Percentiles rank a stretch among this genome's conserved stretches.
Evolutionary conservation across 805 yeast genomes (phyloP).

Genomic region (Zygosaccharomyces kombuchaensis): DNA sequence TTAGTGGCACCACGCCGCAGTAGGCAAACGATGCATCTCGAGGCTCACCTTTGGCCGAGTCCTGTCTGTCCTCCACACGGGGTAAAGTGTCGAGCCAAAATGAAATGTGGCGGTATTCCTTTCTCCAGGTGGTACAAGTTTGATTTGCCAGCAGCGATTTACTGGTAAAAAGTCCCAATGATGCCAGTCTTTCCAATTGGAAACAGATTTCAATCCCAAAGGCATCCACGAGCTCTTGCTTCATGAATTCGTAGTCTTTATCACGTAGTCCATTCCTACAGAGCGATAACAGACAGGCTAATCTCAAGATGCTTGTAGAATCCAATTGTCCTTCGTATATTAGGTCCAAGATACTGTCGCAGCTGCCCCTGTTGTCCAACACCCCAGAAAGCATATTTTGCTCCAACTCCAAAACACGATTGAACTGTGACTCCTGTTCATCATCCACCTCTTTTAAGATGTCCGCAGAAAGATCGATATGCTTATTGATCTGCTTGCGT

Average conservation of each 20-base stretch:
- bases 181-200: slow-evolving; percentile 23
- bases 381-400: slow-evolving; percentile 63
- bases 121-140: slow-evolving; percentile 12
- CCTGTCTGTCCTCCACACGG: slow-evolving; percentile 17
- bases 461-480: slow-evolving; percentile 68
- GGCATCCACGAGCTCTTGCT: slow-evolving; percentile 52
- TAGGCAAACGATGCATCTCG: slow-evolving; percentile 50
- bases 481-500: slow-evolving; percentile 66
- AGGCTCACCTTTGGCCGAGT: slow-evolving; percentile 18
- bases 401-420: slow-evolving; percentile 53
- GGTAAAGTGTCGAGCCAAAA: slow-evolving; percentile 28
- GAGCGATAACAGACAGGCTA: slow-evolving; percentile 55
- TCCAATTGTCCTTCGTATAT: slow-evolving; percentile 42
- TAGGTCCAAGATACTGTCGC: slow-evolving; percentile 44
- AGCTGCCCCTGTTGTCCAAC: slow-evolving; percentile 38
- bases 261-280: slow-evolving; percentile 66
- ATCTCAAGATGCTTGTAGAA: slow-evolving; percentile 44
- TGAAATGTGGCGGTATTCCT: slow-evolving; percentile 25
- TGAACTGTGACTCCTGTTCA: slow-evolving; percentile 32
- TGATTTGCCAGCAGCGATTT: slow-evolving; percentile 11
- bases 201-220: slow-evolving; percentile 51
- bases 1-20: slow-evolving; percentile 79
- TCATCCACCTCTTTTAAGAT: slow-evolving; percentile 46
- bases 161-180: slow-evolving; percentile 20
- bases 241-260: slow-evolving; percentile 53